Base-by-base conservation (phyloP, 2,329 filamentous ascomycete species). In the Mollisia scopiformis region DNA sequence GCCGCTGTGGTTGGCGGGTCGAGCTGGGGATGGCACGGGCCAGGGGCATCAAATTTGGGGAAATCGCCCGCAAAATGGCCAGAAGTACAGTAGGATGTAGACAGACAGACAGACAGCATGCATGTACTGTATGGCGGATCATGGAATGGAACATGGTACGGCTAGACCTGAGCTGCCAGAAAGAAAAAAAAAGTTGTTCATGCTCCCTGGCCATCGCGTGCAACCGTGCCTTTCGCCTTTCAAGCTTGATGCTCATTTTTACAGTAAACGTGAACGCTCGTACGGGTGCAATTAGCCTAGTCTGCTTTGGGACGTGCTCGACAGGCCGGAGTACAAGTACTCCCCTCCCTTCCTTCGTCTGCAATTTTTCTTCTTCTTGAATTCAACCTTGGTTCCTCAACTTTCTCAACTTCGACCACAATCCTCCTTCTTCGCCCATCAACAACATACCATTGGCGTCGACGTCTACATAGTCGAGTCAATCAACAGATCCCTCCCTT, bases 11-110 rank as follows among this genome's bases (percentile, higher is more conserved):
- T 33, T 51, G 47, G 47, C n/a, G 6, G 27, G 25, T 3, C 16
- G 21, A 6, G 49, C 28, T 51, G 49, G 49, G 49, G 49, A 33
- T 51, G 49, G 49, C 49, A 51, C 49, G 49, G 49, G 19, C 49
- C 28, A 25, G 49, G n/a, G 4, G 25, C 23, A 13, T 10, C 14
- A 13, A 47, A 47, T 28, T 47, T 47, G 23, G 43, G 43, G 43
- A 47, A 33, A 23, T 3, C 28, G 14, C 14, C 2, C 3, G 3
- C 3, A n/a, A n/a, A n/a, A 50, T 6, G 14, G 25, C 11, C 21
- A 49, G 27, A 30, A 33, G 49, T 28, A 49, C 21, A n/a, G 21
- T 43, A 43, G n/a, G 23, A 25, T 7, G n/a, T 16, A 23, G 25
- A 25, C 8, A 10, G 43, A 23, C 43, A n/a, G n/a, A n/a, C n/a